phyloP scores from a whole-genome alignment of 2,329 filamentous ascomycete genomes.

The Fusarium sublunatum region DNA sequence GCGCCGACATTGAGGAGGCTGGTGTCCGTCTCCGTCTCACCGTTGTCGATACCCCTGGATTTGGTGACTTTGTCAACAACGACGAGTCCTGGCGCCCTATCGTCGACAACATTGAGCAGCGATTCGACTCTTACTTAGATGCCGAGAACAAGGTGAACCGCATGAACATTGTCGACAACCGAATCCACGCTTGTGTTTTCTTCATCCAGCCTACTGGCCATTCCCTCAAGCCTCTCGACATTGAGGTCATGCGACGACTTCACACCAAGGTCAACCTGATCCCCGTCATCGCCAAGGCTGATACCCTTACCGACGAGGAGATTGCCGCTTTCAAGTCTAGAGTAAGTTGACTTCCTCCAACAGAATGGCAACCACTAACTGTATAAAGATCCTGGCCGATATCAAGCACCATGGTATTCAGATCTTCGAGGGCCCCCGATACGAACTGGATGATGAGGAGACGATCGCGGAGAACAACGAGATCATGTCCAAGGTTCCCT shows the following conservation, averaged over 20 bases:
- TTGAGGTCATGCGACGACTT: conserved; percentile 98
- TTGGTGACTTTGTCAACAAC: conserved; percentile 99
- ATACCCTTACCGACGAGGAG: conserved; percentile 97
- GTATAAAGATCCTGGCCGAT: conserved; percentile 85
- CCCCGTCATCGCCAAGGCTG: conserved; percentile 97
- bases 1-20: conserved; percentile 97
- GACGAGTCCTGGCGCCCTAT: conserved; percentile 99
- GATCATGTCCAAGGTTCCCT: conserved; percentile 99
- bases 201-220: conserved; percentile 99
- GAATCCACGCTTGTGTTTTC: conserved; percentile 98
- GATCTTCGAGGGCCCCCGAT: conserved; percentile 98
- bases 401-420: conserved; percentile 98
- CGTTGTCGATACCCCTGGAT: conserved; percentile 97
- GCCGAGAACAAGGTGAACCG: conserved; percentile 99
- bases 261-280: conserved; percentile 99
- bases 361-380: conserved; percentile 23
- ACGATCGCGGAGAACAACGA: conserved; percentile 99
- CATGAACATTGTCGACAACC: conserved; percentile 99
- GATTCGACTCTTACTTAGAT: conserved; percentile 97
- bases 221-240: conserved; percentile 97
- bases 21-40: conserved; percentile 95
- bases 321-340: conserved; percentile 94
- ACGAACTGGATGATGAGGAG: conserved; percentile 99
- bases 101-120: conserved; percentile 99
- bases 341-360: conserved; percentile 69